phyloP scores from a whole-genome alignment of 2,329 filamentous ascomycete species.

The Capronia coronata region DNA sequence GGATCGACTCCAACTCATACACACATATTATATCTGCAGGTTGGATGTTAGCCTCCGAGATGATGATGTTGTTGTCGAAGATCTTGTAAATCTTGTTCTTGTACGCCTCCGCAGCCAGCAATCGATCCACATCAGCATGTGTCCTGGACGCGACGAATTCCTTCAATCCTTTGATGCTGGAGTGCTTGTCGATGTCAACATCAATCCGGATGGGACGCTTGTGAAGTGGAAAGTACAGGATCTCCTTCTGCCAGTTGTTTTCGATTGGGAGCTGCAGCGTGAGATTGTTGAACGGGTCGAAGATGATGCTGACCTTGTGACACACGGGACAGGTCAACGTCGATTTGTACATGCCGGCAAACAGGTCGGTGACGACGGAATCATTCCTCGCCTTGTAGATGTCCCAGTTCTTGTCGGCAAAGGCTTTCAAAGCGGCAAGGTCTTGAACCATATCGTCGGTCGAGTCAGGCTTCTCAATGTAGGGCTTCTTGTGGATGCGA shows the following conservation, averaged over 20 bases:
- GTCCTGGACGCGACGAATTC: conserved; percentile 52
- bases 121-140: conserved; percentile 45
- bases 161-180: conserved; percentile 50
- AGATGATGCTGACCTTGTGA: conserved; percentile 94
- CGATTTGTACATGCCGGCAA: conserved; percentile 97
- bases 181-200: conserved; percentile 67
- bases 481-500: conserved; percentile 88
- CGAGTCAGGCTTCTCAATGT: conserved; percentile 94
- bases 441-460: conserved; percentile 92
- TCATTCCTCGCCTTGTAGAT: conserved; percentile 91
- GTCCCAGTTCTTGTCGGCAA: conserved; percentile 83
- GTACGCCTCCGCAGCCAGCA: conserved; percentile 81
- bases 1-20: conserved; percentile 69
- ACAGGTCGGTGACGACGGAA: conserved; percentile 89
- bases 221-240: conserved; percentile 72
- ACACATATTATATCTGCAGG: conserved; percentile 58
- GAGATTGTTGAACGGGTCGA: conserved; percentile 93
- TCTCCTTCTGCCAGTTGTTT: conserved; percentile 66
- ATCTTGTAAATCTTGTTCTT: conserved; percentile 79
- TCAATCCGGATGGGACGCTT: conserved; percentile 64
- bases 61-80: conserved; percentile 62
- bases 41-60: conserved; percentile 65
- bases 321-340: conserved; percentile 88
- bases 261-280: conserved; percentile 86
- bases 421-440: conserved; percentile 68